phyloP scores from a whole-genome alignment of 495 filamentous ascomycete genomes.

The Penicillium argentinense region DNA sequence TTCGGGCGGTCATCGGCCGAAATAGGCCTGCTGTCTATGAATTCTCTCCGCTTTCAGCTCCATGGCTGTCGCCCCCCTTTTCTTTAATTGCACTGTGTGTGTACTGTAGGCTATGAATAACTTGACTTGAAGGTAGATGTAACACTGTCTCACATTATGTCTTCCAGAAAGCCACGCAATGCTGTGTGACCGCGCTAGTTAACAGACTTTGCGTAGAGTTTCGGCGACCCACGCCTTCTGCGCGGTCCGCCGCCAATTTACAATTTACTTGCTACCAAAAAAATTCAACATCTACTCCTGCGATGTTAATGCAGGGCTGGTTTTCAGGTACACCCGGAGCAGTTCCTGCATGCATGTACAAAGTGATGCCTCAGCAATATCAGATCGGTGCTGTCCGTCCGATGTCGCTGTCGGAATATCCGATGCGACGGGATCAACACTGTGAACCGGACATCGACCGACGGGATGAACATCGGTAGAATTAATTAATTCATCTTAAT shows the following conservation, averaged over 20 bases:
- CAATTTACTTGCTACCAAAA: too few species aligned
- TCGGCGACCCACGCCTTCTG: constrained; percentile 9
- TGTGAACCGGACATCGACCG: too few species aligned
- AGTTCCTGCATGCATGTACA: too few species aligned
- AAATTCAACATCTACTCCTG: too few species aligned
- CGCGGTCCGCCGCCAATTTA: constrained; percentile 16
- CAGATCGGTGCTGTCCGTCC: not conserved
- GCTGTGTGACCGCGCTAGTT: too few species aligned
- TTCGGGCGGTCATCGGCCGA: constrained; percentile 12
- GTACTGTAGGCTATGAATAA: not conserved
- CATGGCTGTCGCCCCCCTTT: too few species aligned
- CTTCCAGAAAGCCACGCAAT: constrained; percentile 9
- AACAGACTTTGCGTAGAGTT: constrained; percentile 14
- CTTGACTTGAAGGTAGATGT: not conserved
- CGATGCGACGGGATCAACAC: too few species aligned
- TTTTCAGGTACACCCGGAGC: too few species aligned
- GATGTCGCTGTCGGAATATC: not conserved
- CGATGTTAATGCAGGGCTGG: too few species aligned
- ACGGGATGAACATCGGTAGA: too few species aligned
- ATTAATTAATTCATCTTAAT: not conserved
- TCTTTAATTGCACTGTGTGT: too few species aligned
- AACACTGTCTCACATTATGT: not conserved
- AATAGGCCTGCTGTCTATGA: not conserved
- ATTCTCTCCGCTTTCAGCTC: too few species aligned
- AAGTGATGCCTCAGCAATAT: not conserved